Evolutionary conservation across 768 basidiomycete genomes (phyloP).

Genomic region (Leccinum truebloodii): DNA sequence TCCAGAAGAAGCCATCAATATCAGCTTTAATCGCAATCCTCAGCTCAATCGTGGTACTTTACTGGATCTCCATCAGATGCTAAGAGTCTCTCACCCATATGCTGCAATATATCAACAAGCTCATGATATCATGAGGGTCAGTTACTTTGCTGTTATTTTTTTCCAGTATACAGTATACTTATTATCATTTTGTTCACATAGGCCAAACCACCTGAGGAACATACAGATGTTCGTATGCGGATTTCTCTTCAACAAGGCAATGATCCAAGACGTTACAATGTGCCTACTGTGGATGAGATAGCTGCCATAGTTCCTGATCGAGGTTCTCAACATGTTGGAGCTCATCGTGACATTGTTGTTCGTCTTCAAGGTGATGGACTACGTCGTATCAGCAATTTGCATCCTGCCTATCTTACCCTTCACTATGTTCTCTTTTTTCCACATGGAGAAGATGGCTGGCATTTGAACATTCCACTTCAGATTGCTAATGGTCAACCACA

Average conservation of each 20-base stretch:
- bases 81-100: no score
- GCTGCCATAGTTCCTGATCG: not conserved
- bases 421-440: not conserved
- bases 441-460: not conserved
- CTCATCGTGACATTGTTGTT: not conserved
- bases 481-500: not conserved
- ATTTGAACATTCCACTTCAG: not conserved
- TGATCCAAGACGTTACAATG: not conserved
- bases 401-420: not conserved
- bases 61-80: no score
- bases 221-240: not conserved
- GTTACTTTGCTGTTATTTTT: not conserved
- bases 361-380: not conserved
- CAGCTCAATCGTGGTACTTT: no score
- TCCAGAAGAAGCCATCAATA: not conserved
- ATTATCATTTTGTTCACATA: not conserved
- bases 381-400: not conserved
- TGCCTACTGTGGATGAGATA: not conserved
- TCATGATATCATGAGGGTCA: no score
- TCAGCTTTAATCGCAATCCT: not conserved
- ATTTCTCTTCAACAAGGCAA: not conserved
- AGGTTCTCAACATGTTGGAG: not conserved
- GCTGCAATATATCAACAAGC: no score
- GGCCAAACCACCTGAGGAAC: not conserved
- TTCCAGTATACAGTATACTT: not conserved